A percentile compares a stretch with the other conserved stretches of the same genome.
Evolutionary conservation across 495 filamentous ascomycete genomes (phyloP).

Genomic region (Cercophora newfieldiana): DNA sequence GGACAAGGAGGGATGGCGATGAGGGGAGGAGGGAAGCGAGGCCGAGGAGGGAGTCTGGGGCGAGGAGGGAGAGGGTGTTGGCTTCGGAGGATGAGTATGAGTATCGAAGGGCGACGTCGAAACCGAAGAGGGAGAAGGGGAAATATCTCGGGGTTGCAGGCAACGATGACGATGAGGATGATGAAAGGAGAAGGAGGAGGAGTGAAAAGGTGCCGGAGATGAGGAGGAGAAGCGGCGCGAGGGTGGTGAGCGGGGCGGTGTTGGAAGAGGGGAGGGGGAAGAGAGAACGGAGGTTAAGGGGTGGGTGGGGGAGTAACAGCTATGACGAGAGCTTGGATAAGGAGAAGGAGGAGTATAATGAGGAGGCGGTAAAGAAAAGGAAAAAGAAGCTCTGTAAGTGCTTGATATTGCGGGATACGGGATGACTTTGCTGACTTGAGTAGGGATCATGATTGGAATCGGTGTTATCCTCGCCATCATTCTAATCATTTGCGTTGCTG

Average conservation of each 20-base stretch:
- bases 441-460: slow-evolving; percentile 54
- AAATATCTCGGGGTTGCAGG: slow-evolving; percentile 6
- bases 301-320: slow-evolving; percentile 34
- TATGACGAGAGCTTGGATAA: slow-evolving; percentile 40
- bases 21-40: slow-evolving; percentile 5
- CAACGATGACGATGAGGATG: neutral
- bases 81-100: neutral
- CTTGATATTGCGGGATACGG: neutral
- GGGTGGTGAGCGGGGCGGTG: slow-evolving; percentile 66
- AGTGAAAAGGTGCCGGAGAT: neutral
- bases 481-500: slow-evolving; percentile 72
- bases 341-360: slow-evolving; percentile 24
- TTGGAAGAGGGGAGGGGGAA: slow-evolving; percentile 62
- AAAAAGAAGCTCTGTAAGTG: slow-evolving; percentile 54
- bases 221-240: slow-evolving; percentile 7
- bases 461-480: slow-evolving; percentile 61
- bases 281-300: slow-evolving; percentile 29
- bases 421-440: slow-evolving; percentile 23
- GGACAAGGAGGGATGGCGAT: slow-evolving; percentile 3
- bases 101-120: slow-evolving; percentile 23
- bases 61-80: slow-evolving; percentile 15
- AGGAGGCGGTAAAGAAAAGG: slow-evolving; percentile 31
- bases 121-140: slow-evolving; percentile 23
- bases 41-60: slow-evolving; percentile 14
- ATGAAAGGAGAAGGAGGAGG: slow-evolving; percentile 8